These are phyloP conservation scores for Periglandula ipomoeae DNA, from an alignment of 2,329 filamentous ascomycete genomes.

Conservation along the genomic window DNA sequence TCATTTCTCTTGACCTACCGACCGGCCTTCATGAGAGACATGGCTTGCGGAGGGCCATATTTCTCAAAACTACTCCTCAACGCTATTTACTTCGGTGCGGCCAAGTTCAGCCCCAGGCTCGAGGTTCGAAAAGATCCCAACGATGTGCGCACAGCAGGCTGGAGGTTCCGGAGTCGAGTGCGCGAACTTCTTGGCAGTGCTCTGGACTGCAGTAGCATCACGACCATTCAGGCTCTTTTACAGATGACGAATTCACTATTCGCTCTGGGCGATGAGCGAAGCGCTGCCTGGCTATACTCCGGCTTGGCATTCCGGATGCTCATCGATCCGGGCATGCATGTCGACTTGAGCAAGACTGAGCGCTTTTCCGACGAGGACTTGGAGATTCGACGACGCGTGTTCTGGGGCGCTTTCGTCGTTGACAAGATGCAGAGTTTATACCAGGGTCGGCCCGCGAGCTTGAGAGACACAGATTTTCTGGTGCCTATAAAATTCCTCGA, in stretches of 20 bases:
- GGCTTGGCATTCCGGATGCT: conserved; percentile 48
- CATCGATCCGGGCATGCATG: conserved; percentile 44
- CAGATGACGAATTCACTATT: conserved; percentile 43
- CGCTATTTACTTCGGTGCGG: conserved; percentile 38
- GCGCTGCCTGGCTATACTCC: conserved; percentile 47
- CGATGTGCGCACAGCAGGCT: conserved; percentile 38
- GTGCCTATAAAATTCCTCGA: conserved; percentile 40
- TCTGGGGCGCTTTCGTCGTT: conserved; percentile 18
- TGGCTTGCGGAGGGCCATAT: conserved; percentile 45
- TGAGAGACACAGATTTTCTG: conserved; percentile 35
- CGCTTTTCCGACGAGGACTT: conserved; percentile 34
- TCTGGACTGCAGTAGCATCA: conserved; percentile 39
- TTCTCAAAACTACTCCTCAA: conserved; percentile 48
- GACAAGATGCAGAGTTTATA: conserved; percentile 48
- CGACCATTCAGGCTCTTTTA: conserved; percentile 44
- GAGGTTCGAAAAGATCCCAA: conserved; percentile 35
- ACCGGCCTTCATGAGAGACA: conserved; percentile 41
- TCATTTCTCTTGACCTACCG: conserved; percentile 41
- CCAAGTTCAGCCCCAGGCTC: conserved; percentile 35
- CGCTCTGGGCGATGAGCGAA: conserved; percentile 38
- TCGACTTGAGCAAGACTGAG: conserved; percentile 24
- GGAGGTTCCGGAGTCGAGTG: conserved; percentile 36
- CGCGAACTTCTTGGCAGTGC: conserved; percentile 34
- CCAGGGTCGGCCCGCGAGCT: conserved; percentile 39
- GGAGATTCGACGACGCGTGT: conserved; percentile 27